Percentiles rank a stretch among this genome's conserved stretches.
These are phyloP conservation scores for Plantago coronopus DNA, from an alignment of 305 asterid species.

Conservation along the genomic window DNA sequence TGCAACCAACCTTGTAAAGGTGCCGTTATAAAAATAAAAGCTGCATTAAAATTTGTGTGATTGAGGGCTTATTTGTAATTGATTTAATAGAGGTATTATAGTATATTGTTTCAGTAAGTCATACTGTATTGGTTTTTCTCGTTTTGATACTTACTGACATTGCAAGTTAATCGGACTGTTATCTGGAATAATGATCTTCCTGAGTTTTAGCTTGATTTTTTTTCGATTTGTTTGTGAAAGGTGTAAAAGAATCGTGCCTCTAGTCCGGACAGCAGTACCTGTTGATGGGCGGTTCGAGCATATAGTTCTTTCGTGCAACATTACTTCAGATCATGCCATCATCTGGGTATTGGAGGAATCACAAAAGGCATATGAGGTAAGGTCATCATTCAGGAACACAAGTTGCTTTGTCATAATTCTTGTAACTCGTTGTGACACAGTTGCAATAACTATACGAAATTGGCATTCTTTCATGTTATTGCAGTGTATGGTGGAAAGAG, in stretches of 20 bases:
- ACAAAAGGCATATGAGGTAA: slow-evolving; percentile 65
- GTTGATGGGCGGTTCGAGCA: slow-evolving; percentile 99
- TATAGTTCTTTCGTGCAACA: slow-evolving; percentile 85
- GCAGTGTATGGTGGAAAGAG: slow-evolving; percentile 65
- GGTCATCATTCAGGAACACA: slow-evolving; percentile 19
- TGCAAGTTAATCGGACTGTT: not conserved
- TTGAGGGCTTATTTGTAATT: no score
- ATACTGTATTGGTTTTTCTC: no score
- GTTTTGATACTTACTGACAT: no score
- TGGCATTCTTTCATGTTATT: slow-evolving; percentile 18
- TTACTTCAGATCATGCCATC: slow-evolving; percentile 78
- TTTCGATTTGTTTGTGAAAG: slow-evolving; percentile 39
- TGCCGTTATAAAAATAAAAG: no score
- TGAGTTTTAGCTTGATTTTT: slow-evolving; percentile 9
- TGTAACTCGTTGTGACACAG: not conserved
- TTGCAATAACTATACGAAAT: slow-evolving; percentile 8
- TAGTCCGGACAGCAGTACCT: slow-evolving; percentile 89
- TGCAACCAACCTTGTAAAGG: no score
- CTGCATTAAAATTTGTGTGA: no score
- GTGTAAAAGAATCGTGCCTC: slow-evolving; percentile 62
- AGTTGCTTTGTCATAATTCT: no score
- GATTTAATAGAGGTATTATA: no score
- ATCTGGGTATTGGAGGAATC: slow-evolving; percentile 73
- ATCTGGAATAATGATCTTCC: not conserved
- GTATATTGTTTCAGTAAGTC: no score